phyloP scores from a whole-genome alignment of 495 filamentous ascomycete genomes.

The Staphylotrichum tortipilum region DNA sequence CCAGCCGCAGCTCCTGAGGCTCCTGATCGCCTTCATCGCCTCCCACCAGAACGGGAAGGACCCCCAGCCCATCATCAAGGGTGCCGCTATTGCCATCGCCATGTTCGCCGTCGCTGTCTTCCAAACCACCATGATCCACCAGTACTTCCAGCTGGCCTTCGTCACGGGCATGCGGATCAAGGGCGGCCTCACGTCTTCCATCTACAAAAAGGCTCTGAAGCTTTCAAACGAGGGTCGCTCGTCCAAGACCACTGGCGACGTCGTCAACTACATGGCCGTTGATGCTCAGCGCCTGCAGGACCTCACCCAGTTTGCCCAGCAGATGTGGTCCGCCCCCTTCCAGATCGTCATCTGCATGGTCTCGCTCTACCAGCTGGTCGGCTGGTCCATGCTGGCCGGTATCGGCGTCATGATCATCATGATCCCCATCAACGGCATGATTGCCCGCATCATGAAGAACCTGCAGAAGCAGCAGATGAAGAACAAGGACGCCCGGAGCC shows the following conservation, averaged over 20 bases:
- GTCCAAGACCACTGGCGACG: conserved; percentile 91
- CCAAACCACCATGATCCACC: conserved; percentile 72
- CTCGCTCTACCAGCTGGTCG: conserved; percentile 89
- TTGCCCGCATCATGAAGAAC: conserved; percentile 87
- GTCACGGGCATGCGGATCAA: conserved; percentile 96
- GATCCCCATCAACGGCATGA: conserved; percentile 92
- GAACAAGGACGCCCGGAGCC: conserved; percentile 91
- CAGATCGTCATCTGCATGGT: conserved; percentile 94
- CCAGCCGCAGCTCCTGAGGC: conserved; percentile 83
- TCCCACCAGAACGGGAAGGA: conserved; percentile 56
- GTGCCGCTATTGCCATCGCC: conserved; percentile 76
- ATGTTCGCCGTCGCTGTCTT: conserved; percentile 86
- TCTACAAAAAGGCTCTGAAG: conserved; percentile 82
- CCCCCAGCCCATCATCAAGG: conserved; percentile 71
- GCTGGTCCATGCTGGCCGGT: conserved; percentile 92
- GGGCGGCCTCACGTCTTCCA: conserved; percentile 75
- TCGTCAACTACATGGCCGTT: conserved; percentile 98
- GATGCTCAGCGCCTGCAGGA: conserved; percentile 94
- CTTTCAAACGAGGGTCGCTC: conserved; percentile 88
- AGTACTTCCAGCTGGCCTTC: conserved; percentile 94
- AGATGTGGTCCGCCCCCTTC: conserved; percentile 92
- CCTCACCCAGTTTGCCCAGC: conserved; percentile 88
- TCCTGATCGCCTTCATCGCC: conserved; percentile 76
- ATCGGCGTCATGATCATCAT: conserved; percentile 93
- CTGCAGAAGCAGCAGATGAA: conserved; percentile 97